Evolutionary conservation across 2,329 filamentous ascomycete species (phyloP), one percentile per base, ranked within the genome.

Genomic region (Colletotrichum tropicale): DNA sequence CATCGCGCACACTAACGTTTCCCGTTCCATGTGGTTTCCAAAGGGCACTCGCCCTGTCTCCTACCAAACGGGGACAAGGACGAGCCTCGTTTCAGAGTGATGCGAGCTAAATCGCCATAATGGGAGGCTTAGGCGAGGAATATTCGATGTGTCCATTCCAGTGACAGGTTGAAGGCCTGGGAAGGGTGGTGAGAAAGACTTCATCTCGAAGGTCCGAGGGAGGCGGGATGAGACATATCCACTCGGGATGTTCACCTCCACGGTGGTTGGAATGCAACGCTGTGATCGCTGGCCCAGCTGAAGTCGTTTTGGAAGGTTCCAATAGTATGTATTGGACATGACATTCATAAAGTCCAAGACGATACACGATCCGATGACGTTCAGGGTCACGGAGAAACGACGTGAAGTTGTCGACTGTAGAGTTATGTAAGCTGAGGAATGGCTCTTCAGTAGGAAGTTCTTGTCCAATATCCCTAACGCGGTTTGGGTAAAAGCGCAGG

Each of bases 191-290:
- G 48, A 24, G 56, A 52, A 34, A 48, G 43, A 70, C 28, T 61
- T 16, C 56, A 43, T 58, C 34, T 66, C 70, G 48, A 73, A 64
- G 32, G 48, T 65, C 58, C 24, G 64, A 76, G 64, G 70, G 74
- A 74, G 70, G 70, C 58, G 58, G 69, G 70, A 68, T 73, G 34
- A 76, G 74, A 76, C 74, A 76, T 64, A 9, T 61, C 65, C 70
- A 68, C 58, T 52, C n/a, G 28, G 28, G 38, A 65, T 66, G 34
- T 43, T 55, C 32, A 58, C 48, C 52, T 76, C 21, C 38, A 36
- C 26, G 74, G 32, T 24, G 65, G 32, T 16, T 65, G 74, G 74
- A 76, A 76, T 74, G 64, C n/a, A 62, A 66, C 48, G 13, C 24
- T 43, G 12, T 9, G 32, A 61, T 21, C 18, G 36, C 28, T 15